A percentile compares a stretch with the other conserved stretches of the same genome.
Evolutionary conservation across 805 yeast genomes (phyloP).

Genomic region (Zygoascus tannicola): DNA sequence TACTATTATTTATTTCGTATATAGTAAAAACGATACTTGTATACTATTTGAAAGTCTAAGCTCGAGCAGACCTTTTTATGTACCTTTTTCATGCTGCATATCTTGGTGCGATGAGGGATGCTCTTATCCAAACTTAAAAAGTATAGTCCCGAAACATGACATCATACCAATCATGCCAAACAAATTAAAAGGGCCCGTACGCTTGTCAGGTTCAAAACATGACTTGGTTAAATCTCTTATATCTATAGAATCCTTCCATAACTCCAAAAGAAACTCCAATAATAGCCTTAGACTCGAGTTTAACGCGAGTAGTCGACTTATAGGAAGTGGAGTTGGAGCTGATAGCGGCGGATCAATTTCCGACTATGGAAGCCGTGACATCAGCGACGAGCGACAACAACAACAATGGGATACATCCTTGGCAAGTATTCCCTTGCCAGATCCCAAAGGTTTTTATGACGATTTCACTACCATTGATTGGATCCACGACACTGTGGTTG

Average conservation of each 20-base stretch:
- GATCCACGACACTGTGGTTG: constrained; percentile 41
- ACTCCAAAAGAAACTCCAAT: not conserved
- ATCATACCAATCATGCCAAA: not conserved
- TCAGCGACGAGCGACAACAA: too few species aligned
- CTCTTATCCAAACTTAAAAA: too few species aligned
- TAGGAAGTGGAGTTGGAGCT: too few species aligned
- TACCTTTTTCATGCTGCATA: too few species aligned
- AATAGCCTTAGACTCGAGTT: not conserved
- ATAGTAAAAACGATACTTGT: too few species aligned
- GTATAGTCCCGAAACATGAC: too few species aligned
- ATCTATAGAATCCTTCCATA: not conserved
- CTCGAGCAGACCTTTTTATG: too few species aligned
- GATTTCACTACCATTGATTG: constrained; percentile 57
- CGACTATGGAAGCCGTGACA: too few species aligned
- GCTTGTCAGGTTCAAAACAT: not conserved
- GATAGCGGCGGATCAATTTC: too few species aligned
- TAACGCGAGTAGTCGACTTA: not conserved
- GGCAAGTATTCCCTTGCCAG: constrained; percentile 8
- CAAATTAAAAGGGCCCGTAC: not conserved
- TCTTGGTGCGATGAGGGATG: too few species aligned
- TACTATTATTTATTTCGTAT: too few species aligned
- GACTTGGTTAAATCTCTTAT: not conserved
- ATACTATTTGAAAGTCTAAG: too few species aligned
- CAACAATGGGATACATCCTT: constrained; percentile 17
- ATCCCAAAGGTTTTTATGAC: constrained; percentile 34